Conservation (phyloP, 805 yeast genomes). For the Pichia occidentalis region DNA sequence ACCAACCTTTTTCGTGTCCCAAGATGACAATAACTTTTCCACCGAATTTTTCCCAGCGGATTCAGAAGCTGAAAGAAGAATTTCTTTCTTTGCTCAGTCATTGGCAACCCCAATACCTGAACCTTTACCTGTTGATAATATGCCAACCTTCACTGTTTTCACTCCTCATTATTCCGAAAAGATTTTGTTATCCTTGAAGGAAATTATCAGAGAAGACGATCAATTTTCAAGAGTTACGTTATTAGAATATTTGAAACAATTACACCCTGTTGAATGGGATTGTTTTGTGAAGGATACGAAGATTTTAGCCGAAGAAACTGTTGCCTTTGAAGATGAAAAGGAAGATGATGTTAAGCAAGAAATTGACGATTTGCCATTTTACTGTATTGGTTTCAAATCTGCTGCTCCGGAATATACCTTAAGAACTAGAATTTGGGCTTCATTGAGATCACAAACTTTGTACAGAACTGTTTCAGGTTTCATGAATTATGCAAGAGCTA, state of each 20-base stretch:
- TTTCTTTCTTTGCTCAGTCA: conserved; percentile 98
- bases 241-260: conserved; percentile 87
- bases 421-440: conserved; percentile 98
- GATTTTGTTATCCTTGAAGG: conserved; percentile 87
- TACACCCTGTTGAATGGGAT: conserved; percentile 97
- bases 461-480: conserved; percentile 97
- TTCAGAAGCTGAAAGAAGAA: conserved; percentile 99
- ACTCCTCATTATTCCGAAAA: conserved; percentile 96
- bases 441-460: conserved; percentile 91
- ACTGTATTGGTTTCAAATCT: conserved; percentile 94
- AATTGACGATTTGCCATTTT: conserved; percentile 88
- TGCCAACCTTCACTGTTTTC: conserved; percentile 98
- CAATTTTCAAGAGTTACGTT: conserved; percentile 92
- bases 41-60: conserved; percentile 96
- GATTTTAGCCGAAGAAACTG: conserved; percentile 90
- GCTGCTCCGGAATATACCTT: conserved; percentile 96
- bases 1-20: conserved; percentile 97
- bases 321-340: conserved; percentile 66
- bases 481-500: conserved; percentile 97
- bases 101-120: conserved; percentile 98
- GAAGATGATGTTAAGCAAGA: conserved; percentile 66
- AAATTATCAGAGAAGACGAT: conserved; percentile 94
- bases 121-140: conserved; percentile 97
- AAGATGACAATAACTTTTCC: conserved; percentile 90
- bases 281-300: conserved; percentile 95